These are phyloP conservation scores for Phytophthora multivora DNA, from an alignment of 352 stramenopile species.

Conservation along the genomic window DNA sequence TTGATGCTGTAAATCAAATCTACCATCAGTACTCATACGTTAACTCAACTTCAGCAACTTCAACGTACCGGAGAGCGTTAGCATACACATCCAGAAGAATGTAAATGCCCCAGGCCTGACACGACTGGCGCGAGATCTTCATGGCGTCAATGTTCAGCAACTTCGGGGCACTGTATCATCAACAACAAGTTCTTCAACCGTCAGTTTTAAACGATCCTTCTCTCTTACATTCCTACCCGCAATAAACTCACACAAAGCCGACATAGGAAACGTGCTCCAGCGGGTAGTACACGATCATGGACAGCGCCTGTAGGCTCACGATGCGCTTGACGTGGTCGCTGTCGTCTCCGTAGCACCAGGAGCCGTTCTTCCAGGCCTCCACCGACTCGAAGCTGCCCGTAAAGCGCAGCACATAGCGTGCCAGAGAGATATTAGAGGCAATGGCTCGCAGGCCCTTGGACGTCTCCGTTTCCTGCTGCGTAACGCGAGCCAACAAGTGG, in stretches of 20 bases:
- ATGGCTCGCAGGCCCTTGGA: conserved; percentile 65
- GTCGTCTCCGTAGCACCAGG: conserved; percentile 80
- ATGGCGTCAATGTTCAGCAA: conserved; percentile 77
- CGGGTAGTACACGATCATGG: conserved; percentile 88
- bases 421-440: conserved; percentile 76
- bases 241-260: conserved; percentile 70
- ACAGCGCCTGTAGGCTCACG: conserved; percentile 73
- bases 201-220: too few relatives aligned
- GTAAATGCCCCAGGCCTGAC: conserved; percentile 73
- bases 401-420: conserved; percentile 81
- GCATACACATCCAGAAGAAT: conserved; percentile 82
- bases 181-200: conserved; percentile 2
- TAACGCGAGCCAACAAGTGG: conserved; percentile 55
- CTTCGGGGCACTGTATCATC: conserved; percentile 65
- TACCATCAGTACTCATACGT: conserved; percentile 1
- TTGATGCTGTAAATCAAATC: conserved; percentile 45
- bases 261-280: conserved; percentile 85
- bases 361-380: conserved; percentile 74
- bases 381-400: conserved; percentile 76
- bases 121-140: conserved; percentile 71
- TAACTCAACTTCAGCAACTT: background rate
- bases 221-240: too few relatives aligned
- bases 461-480: conserved; percentile 55
- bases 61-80: conserved; percentile 67
- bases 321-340: conserved; percentile 60